Evolutionary conservation across 345 rosid genomes (phyloP).

Genomic region (Corchorus olitorius): DNA sequence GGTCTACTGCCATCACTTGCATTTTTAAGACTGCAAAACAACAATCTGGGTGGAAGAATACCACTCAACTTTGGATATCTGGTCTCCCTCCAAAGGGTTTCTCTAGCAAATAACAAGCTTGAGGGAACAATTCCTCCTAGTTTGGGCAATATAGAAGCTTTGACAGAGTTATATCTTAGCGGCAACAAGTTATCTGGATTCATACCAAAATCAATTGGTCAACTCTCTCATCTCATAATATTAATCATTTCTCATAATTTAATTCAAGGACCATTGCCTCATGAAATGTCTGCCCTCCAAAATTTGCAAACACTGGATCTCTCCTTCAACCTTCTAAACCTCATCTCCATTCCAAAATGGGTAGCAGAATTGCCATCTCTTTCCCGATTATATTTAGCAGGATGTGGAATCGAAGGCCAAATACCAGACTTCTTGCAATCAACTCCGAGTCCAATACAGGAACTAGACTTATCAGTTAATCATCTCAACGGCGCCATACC

Average conservation of each 20-base stretch:
- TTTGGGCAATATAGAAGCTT: conserved; percentile 43
- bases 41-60: conserved; percentile 42
- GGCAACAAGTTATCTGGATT: conserved; percentile 42
- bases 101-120: conserved; percentile 49
- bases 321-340: conserved; percentile 49
- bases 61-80: conserved; percentile 38
- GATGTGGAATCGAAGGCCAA: conserved; percentile 49
- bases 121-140: conserved; percentile 49
- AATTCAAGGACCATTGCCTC: conserved; percentile 49
- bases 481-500: conserved; percentile 43
- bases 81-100: conserved; percentile 49
- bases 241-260: conserved; percentile 40
- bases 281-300: conserved; percentile 39
- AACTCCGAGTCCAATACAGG: conserved; percentile 51
- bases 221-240: conserved; percentile 42
- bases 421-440: conserved; percentile 41
- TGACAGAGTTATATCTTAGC: conserved; percentile 50
- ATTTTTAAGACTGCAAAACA: conserved; percentile 49
- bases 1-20: conserved; percentile 45
- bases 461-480: conserved; percentile 53
- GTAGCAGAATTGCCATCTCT: conserved; percentile 47
- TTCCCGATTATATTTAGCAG: conserved; percentile 43
- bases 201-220: conserved; percentile 41
- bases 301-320: conserved; percentile 55
- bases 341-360: conserved; percentile 46